Evolutionary conservation across 1,284 basidiomycete species (phyloP), one percentile per base, ranked within the genome.

Genomic region (Dichomitus squalens): DNA sequence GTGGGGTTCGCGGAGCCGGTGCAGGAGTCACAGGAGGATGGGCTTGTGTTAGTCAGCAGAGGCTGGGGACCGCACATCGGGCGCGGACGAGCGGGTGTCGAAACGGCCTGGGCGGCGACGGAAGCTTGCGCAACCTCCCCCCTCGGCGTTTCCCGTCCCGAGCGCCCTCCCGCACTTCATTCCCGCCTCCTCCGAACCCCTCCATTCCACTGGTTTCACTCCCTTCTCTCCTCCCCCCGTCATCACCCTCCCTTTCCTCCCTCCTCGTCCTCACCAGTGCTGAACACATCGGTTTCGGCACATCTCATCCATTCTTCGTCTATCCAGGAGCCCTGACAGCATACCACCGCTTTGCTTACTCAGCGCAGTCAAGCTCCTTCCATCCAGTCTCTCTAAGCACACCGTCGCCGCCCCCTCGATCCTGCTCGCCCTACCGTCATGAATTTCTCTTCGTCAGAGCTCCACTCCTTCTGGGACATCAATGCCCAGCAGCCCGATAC

Each of bases 391-490:
- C 57, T 53, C 57, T 61, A 56, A 56, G 47, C 36, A 49, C 50
- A 57, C 56, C 53, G 33, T 47, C 29, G 29, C 40, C 49, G 23
- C 53, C 36, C 48, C 31, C 48, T n/a, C 46, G 53, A 43, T 51
- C 53, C 57, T 25, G 4, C 27, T 20, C 58, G 51, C 44, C 27
- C 52, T 33, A 33, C 55, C 58, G 60, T 68, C 51, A 76, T 76
- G 75, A 72, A 74, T 52, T 66, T 70, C 58, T 71, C 72, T 21
- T 48, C 57, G 43, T 54, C 58, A 18, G 59, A 71, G 40, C 25
- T 73, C 49, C 65, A 72, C 56, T 77, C 82, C 23, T 79, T 88
- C 69, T 91, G 89, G 88, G 87, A 90, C 65, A 75, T 88, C 52
- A 76, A 85, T 1, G 53, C 61, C 23, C 82, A 85, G 63, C 74